Conservation (phyloP, 2,329 filamentous ascomycete species). For the Paraphaeosphaeria sporulosa region DNA sequence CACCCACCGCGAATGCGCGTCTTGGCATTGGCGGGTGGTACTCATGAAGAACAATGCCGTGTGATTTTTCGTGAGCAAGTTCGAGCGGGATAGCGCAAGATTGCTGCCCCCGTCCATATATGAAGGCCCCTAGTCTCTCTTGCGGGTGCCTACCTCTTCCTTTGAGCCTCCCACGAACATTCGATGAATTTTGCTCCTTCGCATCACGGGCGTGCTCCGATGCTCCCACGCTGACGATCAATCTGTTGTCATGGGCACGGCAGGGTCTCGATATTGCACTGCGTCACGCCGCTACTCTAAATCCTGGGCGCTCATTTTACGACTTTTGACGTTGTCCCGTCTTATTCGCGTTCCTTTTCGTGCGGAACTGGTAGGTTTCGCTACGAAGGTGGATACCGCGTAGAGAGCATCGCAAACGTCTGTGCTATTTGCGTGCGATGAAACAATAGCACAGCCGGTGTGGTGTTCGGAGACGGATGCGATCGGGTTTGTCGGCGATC, state of each 20-base stretch:
- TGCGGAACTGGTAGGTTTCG: neutral
- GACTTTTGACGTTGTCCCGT: neutral
- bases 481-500: constrained; percentile 1
- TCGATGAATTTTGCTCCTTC: too few species aligned
- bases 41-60: too few species aligned
- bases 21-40: too few species aligned
- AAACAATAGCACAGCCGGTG: constrained; percentile 5
- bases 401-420: neutral
- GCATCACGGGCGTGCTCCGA: neutral
- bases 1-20: neutral
- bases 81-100: too few species aligned
- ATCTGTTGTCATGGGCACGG: constrained; percentile 5
- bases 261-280: constrained; percentile 19
- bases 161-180: too few species aligned
- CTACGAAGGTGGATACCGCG: neutral
- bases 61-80: too few species aligned
- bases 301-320: neutral
- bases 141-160: too few species aligned
- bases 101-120: too few species aligned
- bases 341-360: constrained; percentile 8
- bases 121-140: too few species aligned
- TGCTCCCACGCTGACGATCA: neutral
- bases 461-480: neutral
- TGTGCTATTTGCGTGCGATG: constrained; percentile 9
- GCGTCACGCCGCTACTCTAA: constrained; percentile 18